Conservation (phyloP, 495 filamentous ascomycete species). For the Penicillium argentinense region DNA sequence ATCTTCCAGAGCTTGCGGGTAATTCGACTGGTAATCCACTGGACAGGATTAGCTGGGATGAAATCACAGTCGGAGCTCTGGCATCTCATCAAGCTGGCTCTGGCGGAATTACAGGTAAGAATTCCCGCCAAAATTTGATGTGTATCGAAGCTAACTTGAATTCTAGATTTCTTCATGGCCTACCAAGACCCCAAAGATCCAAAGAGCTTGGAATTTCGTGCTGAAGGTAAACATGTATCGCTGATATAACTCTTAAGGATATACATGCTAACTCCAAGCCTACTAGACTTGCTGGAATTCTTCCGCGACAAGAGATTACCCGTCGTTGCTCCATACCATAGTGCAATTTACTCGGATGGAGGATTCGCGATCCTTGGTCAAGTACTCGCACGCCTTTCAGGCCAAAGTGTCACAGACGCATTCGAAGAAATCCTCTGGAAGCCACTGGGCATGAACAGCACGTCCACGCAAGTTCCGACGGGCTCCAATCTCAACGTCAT, state of each 20-base stretch:
- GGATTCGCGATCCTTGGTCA: conserved; percentile 42
- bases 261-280: not conserved
- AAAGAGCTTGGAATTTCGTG: not conserved
- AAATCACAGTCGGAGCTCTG: conserved; percentile 43
- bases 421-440: conserved; percentile 38
- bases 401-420: conserved; percentile 37
- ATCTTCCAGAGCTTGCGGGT: conserved; percentile 50
- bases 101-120: conserved; percentile 28
- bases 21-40: conserved; percentile 12
- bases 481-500: conserved; percentile 37
- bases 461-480: conserved; percentile 37
- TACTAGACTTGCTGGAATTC: conserved; percentile 11
- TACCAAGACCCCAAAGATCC: not conserved
- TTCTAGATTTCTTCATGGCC: not conserved
- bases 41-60: conserved; percentile 35
- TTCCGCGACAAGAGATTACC: conserved; percentile 9
- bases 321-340: conserved; percentile 38
- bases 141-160: not conserved
- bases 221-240: not conserved
- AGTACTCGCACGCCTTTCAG: conserved; percentile 50
- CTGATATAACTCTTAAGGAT: not conserved
- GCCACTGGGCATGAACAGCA: conserved; percentile 38
- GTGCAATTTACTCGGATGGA: conserved; percentile 7
- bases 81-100: conserved; percentile 38
- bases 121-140: too few species aligned